Evolutionary conservation across 176 grass and related monocot species (phyloP), one percentile per base, ranked within the genome.

Genomic region (Musa beccarii): DNA sequence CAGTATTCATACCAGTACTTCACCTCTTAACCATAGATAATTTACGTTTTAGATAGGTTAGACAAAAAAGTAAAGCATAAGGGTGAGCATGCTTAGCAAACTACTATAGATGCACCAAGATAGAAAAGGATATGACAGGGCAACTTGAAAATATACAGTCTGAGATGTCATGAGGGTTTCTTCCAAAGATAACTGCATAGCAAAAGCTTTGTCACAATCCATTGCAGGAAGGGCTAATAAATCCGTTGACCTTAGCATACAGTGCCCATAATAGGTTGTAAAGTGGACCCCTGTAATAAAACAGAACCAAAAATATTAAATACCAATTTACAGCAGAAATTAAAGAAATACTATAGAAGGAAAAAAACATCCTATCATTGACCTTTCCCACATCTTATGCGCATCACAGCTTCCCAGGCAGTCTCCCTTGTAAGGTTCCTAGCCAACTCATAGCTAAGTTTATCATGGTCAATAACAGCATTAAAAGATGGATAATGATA

Each of bases 371-470:
- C 16, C 15, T 51, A 54, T 28, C 51, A 79, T 59, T 16, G 76
- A 99, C 90, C 90, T 94, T 99, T 99, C 82, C 95, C 90, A 49
- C 95, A 99, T 94, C 95, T 89, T 69, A 99, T 82, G 53, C 90
- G 88, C 95, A 99, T 93, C 71, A 99, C 90, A 86, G 95, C 83
- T 87, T 99, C 95, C 95, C 95, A 99, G 54, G 95, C 86, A 84
- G 86, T 99, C 69, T 94, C 95, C 63, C 95, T 84, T 76, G 80
- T 92, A 72, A 99, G 90, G 22, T 99, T 76, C 76, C 88, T 90
- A 68, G 68, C 84, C 65, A 99, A 79, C 81, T 99, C 95, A 77
- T 88, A 84, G 82, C 68, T 79, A 76, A 99, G 81, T 69, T 94
- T 99, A 54, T 92, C 90, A 2, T 69, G 84, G 43, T 99, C 90